Percentiles rank a stretch among this genome's conserved stretches.
These are phyloP conservation scores for Apophysomyces ossiformis DNA, from an alignment of 371 early-diverging fungal species.

Conservation along the genomic window DNA sequence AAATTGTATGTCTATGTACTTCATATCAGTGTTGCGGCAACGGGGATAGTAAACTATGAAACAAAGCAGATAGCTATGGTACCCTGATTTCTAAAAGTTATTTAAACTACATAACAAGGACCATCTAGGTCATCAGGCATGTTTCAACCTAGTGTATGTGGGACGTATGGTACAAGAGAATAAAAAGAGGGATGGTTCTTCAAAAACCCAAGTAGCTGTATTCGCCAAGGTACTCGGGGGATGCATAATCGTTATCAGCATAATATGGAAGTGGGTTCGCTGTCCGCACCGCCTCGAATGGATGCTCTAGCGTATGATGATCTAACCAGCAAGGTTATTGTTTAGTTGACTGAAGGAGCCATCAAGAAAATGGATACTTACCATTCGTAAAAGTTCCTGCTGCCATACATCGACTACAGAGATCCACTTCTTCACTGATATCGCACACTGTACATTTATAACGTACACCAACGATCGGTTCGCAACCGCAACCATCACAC, in stretches of 20 bases:
- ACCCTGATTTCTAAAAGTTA: too few relatives aligned
- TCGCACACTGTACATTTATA: conserved; percentile 69
- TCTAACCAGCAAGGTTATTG: conserved; percentile 27
- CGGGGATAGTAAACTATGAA: too few relatives aligned
- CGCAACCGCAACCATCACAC: conserved; percentile 67
- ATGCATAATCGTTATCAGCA: conserved; percentile 56
- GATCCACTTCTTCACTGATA: conserved; percentile 53
- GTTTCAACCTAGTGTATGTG: too few relatives aligned
- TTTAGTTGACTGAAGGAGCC: not conserved
- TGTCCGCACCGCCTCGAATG: conserved; percentile 52
- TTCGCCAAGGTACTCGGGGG: conserved; percentile 50
- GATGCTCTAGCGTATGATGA: conserved; percentile 53
- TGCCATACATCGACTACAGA: conserved; percentile 54
- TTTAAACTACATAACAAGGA: too few relatives aligned
- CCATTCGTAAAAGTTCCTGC: conserved; percentile 55
- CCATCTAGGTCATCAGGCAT: too few relatives aligned
- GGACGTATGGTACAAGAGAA: not conserved
- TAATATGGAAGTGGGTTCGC: conserved; percentile 50
- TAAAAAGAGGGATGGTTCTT: not conserved
- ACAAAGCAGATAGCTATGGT: too few relatives aligned
- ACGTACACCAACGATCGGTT: conserved; percentile 65
- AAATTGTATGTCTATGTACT: too few relatives aligned
- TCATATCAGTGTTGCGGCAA: too few relatives aligned
- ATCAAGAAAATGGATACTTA: conserved; percentile 16
- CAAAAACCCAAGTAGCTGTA: conserved; percentile 54